Evolutionary conservation across 257 asterid genomes (phyloP).

Genomic region (Solanum sitiens): DNA sequence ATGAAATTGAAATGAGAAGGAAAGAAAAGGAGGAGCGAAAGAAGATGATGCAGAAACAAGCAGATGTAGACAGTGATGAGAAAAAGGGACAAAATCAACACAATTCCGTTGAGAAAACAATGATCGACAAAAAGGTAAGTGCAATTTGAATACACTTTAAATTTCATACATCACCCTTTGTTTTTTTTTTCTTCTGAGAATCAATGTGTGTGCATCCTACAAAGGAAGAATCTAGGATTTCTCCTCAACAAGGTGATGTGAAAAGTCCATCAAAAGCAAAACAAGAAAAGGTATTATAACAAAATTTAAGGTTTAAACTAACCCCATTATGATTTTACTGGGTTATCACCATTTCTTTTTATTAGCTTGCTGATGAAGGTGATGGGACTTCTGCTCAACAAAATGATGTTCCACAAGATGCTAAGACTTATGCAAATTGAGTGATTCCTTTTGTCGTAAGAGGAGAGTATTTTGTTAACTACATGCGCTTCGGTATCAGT

Average conservation of each 20-base stretch:
- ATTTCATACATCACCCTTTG: neutral
- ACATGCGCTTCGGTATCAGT: neutral
- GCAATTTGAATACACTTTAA: neutral
- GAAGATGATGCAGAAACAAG: neutral
- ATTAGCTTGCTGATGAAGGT: neutral
- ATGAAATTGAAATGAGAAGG: neutral
- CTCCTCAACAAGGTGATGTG: neutral
- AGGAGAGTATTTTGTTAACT: neutral
- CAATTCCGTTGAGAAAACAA: neutral
- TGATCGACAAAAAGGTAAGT: neutral
- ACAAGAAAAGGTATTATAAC: neutral
- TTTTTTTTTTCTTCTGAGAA: neutral
- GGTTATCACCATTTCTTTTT: neutral
- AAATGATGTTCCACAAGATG: too few relatives aligned
- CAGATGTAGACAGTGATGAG: neutral
- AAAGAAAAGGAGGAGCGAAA: neutral
- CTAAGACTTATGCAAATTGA: too few relatives aligned
- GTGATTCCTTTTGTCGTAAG: too few relatives aligned
- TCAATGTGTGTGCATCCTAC: neutral
- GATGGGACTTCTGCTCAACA: neutral
- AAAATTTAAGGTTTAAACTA: too few relatives aligned
- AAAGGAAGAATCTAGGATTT: neutral
- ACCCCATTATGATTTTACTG: neutral
- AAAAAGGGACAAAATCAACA: neutral
- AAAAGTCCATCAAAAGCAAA: neutral